Conservation (phyloP, 768 basidiomycete species). For the Leccinum disarticulatum region DNA sequence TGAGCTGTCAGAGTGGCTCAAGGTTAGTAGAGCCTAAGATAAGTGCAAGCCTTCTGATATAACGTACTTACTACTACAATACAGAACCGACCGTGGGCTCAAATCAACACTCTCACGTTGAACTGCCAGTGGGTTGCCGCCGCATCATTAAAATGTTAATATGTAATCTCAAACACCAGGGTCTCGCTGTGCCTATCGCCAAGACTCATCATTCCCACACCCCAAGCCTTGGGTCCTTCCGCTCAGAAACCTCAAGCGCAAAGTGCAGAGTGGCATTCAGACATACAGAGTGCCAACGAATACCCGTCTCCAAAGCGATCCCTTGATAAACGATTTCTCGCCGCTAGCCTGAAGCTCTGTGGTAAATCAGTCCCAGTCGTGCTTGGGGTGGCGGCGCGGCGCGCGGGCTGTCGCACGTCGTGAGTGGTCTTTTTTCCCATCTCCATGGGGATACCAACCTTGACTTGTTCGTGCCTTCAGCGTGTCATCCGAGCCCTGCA, state of each 20-base stretch:
- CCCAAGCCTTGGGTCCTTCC: no score
- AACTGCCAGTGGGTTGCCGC: slow-evolving; percentile 76
- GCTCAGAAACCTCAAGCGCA: slow-evolving; percentile 89
- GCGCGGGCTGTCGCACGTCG: slow-evolving; percentile 76
- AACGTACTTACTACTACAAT: background rate
- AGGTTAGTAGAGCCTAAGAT: slow-evolving; percentile 46
- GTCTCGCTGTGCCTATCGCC: slow-evolving; percentile 62
- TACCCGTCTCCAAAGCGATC: slow-evolving; percentile 70
- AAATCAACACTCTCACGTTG: slow-evolving; percentile 95
- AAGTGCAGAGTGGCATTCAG: slow-evolving; percentile 85
- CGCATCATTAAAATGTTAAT: background rate
- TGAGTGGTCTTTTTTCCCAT: slow-evolving; percentile 33
- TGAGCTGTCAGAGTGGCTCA: slow-evolving; percentile 95
- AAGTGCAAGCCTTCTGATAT: slow-evolving; percentile 3
- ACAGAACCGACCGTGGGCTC: slow-evolving; percentile 93
- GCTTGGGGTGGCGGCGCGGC: slow-evolving; percentile 98
- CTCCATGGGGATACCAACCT: slow-evolving; percentile 10
- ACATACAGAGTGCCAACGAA: slow-evolving; percentile 71
- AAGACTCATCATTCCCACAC: no score
- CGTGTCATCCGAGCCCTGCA: slow-evolving; percentile 92
- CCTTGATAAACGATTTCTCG: slow-evolving; percentile 88
- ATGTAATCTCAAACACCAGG: slow-evolving; percentile 43
- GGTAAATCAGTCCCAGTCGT: slow-evolving; percentile 93
- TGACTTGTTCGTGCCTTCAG: slow-evolving; percentile 38
- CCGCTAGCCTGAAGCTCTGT: slow-evolving; percentile 84